Evolutionary conservation across 768 basidiomycete genomes (phyloP).

Genomic region (Kwoniella heveanensis): DNA sequence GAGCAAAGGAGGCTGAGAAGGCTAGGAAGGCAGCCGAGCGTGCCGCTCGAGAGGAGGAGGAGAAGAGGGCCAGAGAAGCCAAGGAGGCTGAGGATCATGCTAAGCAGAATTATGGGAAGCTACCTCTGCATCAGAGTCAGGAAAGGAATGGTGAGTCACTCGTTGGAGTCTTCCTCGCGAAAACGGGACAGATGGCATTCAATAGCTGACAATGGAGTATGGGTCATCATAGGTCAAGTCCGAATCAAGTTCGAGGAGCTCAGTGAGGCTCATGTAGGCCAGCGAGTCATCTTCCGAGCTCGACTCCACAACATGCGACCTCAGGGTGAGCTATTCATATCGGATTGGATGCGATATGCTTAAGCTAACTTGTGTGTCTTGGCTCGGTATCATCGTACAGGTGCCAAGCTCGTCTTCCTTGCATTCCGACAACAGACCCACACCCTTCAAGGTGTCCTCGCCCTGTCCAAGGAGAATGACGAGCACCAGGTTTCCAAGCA

Average conservation of each 20-base stretch:
- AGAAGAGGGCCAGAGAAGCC: slow-evolving; percentile 62
- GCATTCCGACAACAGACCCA: slow-evolving; percentile 83
- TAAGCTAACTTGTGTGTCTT: background rate
- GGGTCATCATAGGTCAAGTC: slow-evolving; percentile 56
- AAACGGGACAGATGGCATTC: background rate
- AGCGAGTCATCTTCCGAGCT: slow-evolving; percentile 80
- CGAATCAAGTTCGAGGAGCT: slow-evolving; percentile 70
- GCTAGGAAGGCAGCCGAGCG: slow-evolving; percentile 84
- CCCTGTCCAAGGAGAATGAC: slow-evolving; percentile 63
- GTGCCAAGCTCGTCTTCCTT: slow-evolving; percentile 93
- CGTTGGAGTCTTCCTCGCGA: no score
- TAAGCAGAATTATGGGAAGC: slow-evolving; percentile 75
- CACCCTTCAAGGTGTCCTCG: slow-evolving; percentile 81
- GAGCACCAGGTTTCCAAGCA: slow-evolving; percentile 75
- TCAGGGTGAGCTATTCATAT: slow-evolving; percentile 61
- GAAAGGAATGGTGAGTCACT: slow-evolving; percentile 61
- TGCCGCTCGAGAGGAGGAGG: slow-evolving; percentile 74
- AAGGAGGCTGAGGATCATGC: slow-evolving; percentile 58
- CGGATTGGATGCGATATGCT: background rate
- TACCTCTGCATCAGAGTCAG: slow-evolving; percentile 90
- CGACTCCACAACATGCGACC: slow-evolving; percentile 88
- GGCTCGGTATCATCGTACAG: slow-evolving; percentile 36
- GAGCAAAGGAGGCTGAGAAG: slow-evolving; percentile 86
- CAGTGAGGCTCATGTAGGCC: slow-evolving; percentile 64
- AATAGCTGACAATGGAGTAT: background rate